Evolutionary conservation across 192 early-diverging fungal genomes (phyloP).

Genomic region (Pilobolus umbonatus): DNA sequence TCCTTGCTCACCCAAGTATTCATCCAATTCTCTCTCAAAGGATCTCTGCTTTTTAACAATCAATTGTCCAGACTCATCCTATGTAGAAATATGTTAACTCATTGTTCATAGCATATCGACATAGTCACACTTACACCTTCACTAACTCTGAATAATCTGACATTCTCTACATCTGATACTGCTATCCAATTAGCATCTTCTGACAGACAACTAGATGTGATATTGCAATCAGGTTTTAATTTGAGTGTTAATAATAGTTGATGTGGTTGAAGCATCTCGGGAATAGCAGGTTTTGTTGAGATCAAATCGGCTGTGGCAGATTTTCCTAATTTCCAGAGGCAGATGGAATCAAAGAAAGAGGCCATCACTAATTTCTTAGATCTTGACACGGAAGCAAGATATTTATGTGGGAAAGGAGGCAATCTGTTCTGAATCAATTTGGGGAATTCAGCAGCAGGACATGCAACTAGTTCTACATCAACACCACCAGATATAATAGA

Average conservation of each 20-base stretch:
- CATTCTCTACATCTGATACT: constrained; percentile 68
- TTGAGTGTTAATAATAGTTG: constrained; percentile 72
- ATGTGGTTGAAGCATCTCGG: constrained; percentile 58
- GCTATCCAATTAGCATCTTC: constrained; percentile 80
- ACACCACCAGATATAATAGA: constrained; percentile 83
- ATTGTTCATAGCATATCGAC: neutral
- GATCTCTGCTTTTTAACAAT: constrained; percentile 42
- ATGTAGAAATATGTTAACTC: constrained; percentile 13
- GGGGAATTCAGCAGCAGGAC: constrained; percentile 54
- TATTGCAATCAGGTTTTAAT: constrained; percentile 63
- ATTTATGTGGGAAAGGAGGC: constrained; percentile 60
- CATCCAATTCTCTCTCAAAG: constrained; percentile 28
- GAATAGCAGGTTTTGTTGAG: constrained; percentile 22
- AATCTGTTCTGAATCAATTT: constrained; percentile 55
- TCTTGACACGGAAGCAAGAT: constrained; percentile 52
- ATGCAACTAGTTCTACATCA: constrained; percentile 67
- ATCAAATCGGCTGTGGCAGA: constrained; percentile 17
- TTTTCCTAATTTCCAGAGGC: constrained; percentile 82
- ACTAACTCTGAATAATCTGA: constrained; percentile 59
- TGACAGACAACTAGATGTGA: constrained; percentile 72
- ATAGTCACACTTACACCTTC: constrained; percentile 36
- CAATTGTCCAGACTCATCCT: constrained; percentile 35
- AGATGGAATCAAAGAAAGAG: constrained; percentile 61
- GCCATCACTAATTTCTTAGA: constrained; percentile 59
- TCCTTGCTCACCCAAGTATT: constrained; percentile 24